Percentiles rank a stretch among this genome's conserved stretches.
These are phyloP conservation scores for Apiotrichum veenhuisii DNA, from an alignment of 1,284 basidiomycete species.

Conservation along the genomic window DNA sequence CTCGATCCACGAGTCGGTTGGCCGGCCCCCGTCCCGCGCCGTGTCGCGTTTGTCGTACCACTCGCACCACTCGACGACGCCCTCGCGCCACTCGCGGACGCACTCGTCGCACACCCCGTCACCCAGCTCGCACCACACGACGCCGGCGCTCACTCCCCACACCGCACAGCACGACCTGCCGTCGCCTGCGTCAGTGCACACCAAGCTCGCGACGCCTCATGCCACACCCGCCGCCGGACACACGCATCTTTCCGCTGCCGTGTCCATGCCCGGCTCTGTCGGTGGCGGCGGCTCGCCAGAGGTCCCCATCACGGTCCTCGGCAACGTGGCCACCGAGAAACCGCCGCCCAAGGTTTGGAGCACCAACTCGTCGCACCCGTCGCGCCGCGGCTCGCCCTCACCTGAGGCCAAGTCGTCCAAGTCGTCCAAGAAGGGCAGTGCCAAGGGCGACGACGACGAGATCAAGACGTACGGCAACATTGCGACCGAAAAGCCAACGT, in stretches of 20 bases:
- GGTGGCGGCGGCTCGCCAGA: background rate
- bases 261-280: background rate
- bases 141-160: background rate
- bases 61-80: background rate
- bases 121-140: background rate
- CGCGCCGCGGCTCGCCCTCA: background rate
- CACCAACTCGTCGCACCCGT: conserved; percentile 24
- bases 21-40: background rate
- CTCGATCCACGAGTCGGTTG: background rate
- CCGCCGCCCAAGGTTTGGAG: conserved; percentile 25
- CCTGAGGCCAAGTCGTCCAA: background rate
- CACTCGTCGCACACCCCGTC: background rate
- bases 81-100: background rate
- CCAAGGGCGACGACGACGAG: background rate
- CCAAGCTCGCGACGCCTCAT: background rate
- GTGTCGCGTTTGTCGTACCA: background rate
- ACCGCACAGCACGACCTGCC: background rate
- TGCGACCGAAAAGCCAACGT: background rate
- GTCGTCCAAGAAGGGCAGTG: background rate
- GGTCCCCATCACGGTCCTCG: background rate
- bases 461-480: background rate
- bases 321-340: conserved; percentile 6
- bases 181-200: background rate
- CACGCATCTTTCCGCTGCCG: no score
- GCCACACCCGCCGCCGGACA: background rate